These are phyloP conservation scores for Keithomyces neogunnii DNA, from an alignment of 2,329 filamentous ascomycete species.

Conservation along the genomic window DNA sequence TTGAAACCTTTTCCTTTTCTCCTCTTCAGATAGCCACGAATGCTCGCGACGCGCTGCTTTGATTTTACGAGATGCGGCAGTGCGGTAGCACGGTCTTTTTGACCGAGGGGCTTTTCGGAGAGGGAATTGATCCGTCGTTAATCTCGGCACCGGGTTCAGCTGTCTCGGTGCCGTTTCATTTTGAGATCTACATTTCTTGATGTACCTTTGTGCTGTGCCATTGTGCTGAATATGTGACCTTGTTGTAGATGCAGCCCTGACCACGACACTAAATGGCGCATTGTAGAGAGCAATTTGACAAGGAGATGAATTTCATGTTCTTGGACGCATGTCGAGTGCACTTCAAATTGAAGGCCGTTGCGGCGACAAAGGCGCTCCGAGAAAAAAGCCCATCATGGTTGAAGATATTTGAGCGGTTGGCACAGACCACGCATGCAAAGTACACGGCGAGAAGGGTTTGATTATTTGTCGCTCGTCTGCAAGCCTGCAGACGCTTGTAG, in stretches of 20 bases:
- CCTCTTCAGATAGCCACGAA: constrained; percentile 43
- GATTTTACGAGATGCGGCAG: constrained; percentile 17
- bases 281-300: no score
- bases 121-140: constrained; percentile 47
- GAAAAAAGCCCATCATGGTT: no score
- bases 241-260: no score
- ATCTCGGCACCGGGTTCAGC: constrained; percentile 42
- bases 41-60: constrained; percentile 28
- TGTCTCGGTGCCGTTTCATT: constrained; percentile 49
- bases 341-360: no score
- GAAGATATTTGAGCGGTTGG: not conserved
- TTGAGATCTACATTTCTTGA: constrained; percentile 44
- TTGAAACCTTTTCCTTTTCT: constrained; percentile 17
- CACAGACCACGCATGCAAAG: not conserved
- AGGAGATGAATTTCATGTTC: no score
- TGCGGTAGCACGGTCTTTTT: constrained; percentile 25
- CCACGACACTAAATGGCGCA: no score
- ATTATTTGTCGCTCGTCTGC: not conserved
- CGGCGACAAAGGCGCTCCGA: no score
- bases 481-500: not conserved
- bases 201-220: not conserved
- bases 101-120: constrained; percentile 31
- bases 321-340: no score
- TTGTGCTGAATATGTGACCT: not conserved
- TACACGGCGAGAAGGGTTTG: not conserved